Evolutionary conservation across 106 monocot genomes (phyloP), one percentile per base, ranked within the genome.

Genomic region (Dendrobium nobile): DNA sequence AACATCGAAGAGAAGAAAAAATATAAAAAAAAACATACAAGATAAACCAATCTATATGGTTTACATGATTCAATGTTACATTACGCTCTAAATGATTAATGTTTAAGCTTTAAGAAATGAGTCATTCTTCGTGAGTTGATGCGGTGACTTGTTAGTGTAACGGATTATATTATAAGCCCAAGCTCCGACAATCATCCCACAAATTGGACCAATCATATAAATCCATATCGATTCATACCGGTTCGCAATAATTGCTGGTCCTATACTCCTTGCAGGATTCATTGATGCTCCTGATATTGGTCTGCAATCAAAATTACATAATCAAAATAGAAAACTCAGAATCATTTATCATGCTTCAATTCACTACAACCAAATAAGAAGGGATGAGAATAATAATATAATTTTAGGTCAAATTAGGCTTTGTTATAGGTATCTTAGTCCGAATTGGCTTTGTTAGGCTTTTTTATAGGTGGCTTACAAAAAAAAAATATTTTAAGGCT

Each of bases 261-360:
- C 95, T 2, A 92, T 48, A 37, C 79, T 89, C 82, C 95, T 88
- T 10, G 95, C 92, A 15, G 95, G 95, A 75, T 95, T 95, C 95
- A 95, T 95, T 47, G 95, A 95, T 40, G 92, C 95, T 4, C 95
- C 95, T 0, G 95, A 89, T 82, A 95, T 89, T 4, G 92, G 92
- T 82, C 95, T 95, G 84, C 73, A 10, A 37, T 3, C 33, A 70
- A 2, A 70, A 37, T 37, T 16, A 1, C 13, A 13, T 51, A 70
- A 61, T 24, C 24, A 37, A 61, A 22, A 22, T 61, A 22, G 22
- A 51, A 51, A 51, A 13, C 10, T 51, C 15, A 15, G 51, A 47
- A 9, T 7, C 6, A 47, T 10, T 11, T 11, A 47, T 0, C 11
- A 9, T 47, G 7, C 11, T 47, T 47, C 11, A 47, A 8, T 5